Evolutionary conservation across 106 monocot genomes (phyloP).

Genomic region (Dioscorea dumetorum): DNA sequence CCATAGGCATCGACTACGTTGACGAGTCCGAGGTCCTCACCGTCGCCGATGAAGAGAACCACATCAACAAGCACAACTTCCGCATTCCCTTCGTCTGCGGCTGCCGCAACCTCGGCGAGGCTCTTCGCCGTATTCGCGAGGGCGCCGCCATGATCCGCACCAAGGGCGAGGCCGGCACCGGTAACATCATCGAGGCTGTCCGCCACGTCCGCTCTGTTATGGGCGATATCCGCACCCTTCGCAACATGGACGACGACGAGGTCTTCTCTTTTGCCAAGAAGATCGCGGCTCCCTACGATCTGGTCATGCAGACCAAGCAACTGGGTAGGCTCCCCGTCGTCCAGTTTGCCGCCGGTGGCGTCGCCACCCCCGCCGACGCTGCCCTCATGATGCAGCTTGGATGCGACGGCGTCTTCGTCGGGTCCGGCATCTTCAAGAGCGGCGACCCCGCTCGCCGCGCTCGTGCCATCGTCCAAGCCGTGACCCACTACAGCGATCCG

Average conservation of each 20-base stretch:
- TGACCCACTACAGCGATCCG: slow-evolving; percentile 42
- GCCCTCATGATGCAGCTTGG: slow-evolving; percentile 57
- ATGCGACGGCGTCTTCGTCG: slow-evolving; percentile 47
- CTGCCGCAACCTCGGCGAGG: background rate
- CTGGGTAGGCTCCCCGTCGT: slow-evolving; percentile 39
- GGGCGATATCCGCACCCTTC: too few relatives aligned
- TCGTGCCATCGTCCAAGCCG: slow-evolving; percentile 39
- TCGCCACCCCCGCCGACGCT: slow-evolving; percentile 41
- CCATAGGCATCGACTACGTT: background rate
- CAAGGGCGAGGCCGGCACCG: too few relatives aligned
- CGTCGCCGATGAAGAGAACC: too few relatives aligned
- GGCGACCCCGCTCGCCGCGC: slow-evolving; percentile 37
- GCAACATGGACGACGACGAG: too few relatives aligned
- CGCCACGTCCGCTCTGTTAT: too few relatives aligned
- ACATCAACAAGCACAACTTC: too few relatives aligned
- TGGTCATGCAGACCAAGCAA: slow-evolving; percentile 43
- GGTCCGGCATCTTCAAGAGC: slow-evolving; percentile 46
- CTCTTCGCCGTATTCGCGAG: background rate
- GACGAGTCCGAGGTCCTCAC: background rate
- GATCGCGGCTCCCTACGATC: slow-evolving; percentile 15
- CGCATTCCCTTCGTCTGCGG: too few relatives aligned
- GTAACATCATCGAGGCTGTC: too few relatives aligned
- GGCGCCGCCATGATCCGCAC: too few relatives aligned
- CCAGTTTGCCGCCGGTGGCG: slow-evolving; percentile 34
- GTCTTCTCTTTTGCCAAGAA: too few relatives aligned